phyloP scores from a whole-genome alignment of 768 basidiomycete species.

The Tremella yokohamensis region DNA sequence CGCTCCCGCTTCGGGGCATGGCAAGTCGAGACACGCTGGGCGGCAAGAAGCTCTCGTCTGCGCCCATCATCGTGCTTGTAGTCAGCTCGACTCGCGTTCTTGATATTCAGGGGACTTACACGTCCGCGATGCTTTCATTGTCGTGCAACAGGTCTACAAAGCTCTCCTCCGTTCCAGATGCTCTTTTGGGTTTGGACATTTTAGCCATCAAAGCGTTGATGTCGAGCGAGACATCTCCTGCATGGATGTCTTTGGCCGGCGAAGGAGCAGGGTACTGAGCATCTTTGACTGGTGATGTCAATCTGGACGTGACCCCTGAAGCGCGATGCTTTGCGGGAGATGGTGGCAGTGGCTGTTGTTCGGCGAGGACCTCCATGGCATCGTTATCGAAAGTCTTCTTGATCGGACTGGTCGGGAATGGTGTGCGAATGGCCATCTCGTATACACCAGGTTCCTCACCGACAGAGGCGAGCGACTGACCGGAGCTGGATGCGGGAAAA shows the following conservation, averaged over 20 bases:
- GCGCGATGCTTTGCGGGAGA: neutral
- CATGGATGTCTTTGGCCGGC: neutral
- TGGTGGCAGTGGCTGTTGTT: neutral
- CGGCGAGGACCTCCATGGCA: neutral
- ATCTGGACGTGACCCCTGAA: neutral
- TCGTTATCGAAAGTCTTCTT: neutral
- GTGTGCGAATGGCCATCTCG: neutral
- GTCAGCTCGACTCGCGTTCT: neutral
- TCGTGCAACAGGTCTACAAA: slow-evolving; percentile 37
- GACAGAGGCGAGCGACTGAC: slow-evolving; percentile 19
- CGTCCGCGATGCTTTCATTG: slow-evolving; percentile 16
- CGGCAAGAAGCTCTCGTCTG: slow-evolving; percentile 21
- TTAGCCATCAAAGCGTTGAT: slow-evolving; percentile 33
- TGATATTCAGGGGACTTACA: slow-evolving; percentile 21
- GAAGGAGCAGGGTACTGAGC: neutral
- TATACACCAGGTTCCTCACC: slow-evolving; percentile 17
- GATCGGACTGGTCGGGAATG: neutral
- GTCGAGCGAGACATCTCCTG: slow-evolving; percentile 32
- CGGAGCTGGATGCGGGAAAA: slow-evolving; percentile 34
- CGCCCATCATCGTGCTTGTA: slow-evolving; percentile 16
- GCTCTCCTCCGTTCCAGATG: slow-evolving; percentile 39
- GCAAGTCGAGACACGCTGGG: slow-evolving; percentile 3
- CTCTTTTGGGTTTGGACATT: slow-evolving; percentile 28
- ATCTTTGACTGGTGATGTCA: neutral
- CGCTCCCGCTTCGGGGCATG: neutral